Percentiles rank a stretch among this genome's conserved stretches.
phyloP scores from a whole-genome alignment of 176 grass and related monocot species.

The Cenchrus purpureus region DNA sequence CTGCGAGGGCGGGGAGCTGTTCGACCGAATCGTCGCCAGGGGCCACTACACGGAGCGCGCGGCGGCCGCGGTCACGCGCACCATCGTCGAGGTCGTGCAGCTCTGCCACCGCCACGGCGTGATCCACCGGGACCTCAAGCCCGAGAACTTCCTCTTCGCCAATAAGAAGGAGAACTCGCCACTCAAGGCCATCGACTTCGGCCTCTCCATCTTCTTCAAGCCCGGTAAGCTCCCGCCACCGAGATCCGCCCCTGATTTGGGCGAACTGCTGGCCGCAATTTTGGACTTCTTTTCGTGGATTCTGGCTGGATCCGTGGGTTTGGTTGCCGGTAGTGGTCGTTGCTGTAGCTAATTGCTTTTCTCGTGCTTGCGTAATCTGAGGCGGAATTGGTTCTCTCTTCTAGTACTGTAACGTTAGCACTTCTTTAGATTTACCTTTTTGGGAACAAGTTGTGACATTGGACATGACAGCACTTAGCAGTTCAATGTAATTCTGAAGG shows the following conservation, averaged over 20 bases:
- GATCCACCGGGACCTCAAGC: slow-evolving; percentile 99
- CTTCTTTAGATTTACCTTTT: slow-evolving; percentile 24
- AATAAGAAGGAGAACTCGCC: slow-evolving; percentile 99
- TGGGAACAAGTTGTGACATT: slow-evolving; percentile 24
- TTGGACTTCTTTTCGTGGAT: slow-evolving; percentile 26
- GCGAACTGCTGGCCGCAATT: slow-evolving; percentile 20
- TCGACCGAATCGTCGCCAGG: slow-evolving; percentile 93
- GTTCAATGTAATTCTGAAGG: slow-evolving; percentile 15
- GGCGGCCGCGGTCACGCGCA: slow-evolving; percentile 74
- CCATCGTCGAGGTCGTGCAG: slow-evolving; percentile 99
- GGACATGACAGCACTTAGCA: slow-evolving; percentile 23
- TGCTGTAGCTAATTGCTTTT: slow-evolving; percentile 31
- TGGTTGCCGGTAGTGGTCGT: slow-evolving; percentile 6
- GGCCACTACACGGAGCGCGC: slow-evolving; percentile 98
- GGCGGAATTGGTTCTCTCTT: slow-evolving; percentile 25
- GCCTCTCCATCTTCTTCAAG: slow-evolving; percentile 99
- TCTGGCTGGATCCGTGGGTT: slow-evolving; percentile 40
- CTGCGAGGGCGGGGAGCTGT: slow-evolving; percentile 95
- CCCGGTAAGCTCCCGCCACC: slow-evolving; percentile 55
- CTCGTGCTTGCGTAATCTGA: slow-evolving; percentile 47
- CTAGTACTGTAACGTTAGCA: not conserved
- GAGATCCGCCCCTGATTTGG: slow-evolving; percentile 32
- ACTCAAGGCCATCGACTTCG: slow-evolving; percentile 96
- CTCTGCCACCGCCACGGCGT: slow-evolving; percentile 97
- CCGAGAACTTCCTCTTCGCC: slow-evolving; percentile 97